These are phyloP conservation scores for Backusella westeae DNA, from an alignment of 192 early-diverging fungal species.

Conservation along the genomic window DNA sequence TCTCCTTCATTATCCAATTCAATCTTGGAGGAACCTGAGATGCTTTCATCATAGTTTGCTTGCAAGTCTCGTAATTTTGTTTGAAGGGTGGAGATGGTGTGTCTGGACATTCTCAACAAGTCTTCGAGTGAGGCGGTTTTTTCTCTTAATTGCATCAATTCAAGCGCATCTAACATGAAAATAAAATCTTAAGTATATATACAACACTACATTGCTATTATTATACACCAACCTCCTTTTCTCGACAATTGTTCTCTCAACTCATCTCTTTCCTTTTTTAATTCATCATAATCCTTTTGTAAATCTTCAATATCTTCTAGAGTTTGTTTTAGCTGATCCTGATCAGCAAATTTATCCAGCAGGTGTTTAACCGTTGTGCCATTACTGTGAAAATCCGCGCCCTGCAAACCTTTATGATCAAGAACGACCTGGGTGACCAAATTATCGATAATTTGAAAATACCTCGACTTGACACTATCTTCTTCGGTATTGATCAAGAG, in stretches of 20 bases:
- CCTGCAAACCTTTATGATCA: slow-evolving; percentile 57
- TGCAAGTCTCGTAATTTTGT: slow-evolving; percentile 66
- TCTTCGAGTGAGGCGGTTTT: slow-evolving; percentile 37
- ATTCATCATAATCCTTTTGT: slow-evolving; percentile 59
- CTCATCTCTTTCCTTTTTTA: slow-evolving; percentile 57
- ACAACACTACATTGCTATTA: background rate
- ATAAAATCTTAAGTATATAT: background rate
- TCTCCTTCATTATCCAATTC: background rate
- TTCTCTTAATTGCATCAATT: slow-evolving; percentile 51
- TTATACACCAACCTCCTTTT: slow-evolving; percentile 48
- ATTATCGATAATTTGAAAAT: slow-evolving; percentile 76
- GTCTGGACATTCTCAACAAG: slow-evolving; percentile 65
- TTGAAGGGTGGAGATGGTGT: slow-evolving; percentile 72
- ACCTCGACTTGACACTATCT: slow-evolving; percentile 58
- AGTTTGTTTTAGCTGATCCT: slow-evolving; percentile 70
- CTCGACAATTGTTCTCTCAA: slow-evolving; percentile 62
- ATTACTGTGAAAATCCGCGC: slow-evolving; percentile 21
- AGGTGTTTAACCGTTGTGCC: slow-evolving; percentile 63
- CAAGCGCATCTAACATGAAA: slow-evolving; percentile 19
- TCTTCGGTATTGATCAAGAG: slow-evolving; percentile 65
- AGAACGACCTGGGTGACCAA: slow-evolving; percentile 78
- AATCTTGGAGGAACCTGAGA: slow-evolving; percentile 28
- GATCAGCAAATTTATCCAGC: slow-evolving; percentile 73
- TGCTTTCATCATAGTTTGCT: slow-evolving; percentile 61
- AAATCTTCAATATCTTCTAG: slow-evolving; percentile 64